These are phyloP conservation scores for Bruguiera gymnorhiza DNA, from an alignment of 345 rosid genomes.

Conservation along the genomic window DNA sequence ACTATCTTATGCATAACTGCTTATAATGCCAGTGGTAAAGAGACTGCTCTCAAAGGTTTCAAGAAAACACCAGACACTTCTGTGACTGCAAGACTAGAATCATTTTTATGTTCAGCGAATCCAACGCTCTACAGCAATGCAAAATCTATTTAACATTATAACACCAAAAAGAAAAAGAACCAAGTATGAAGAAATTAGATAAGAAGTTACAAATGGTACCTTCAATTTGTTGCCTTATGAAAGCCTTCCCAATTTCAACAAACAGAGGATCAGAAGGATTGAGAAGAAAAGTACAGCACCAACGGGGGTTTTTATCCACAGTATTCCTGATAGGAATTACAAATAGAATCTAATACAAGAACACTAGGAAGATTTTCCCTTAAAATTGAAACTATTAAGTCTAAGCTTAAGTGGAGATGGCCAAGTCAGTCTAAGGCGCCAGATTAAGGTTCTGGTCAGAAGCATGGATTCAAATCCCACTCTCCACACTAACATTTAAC, in stretches of 20 bases:
- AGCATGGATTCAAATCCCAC: too few species aligned
- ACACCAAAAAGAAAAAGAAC: not conserved
- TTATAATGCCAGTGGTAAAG: not conserved
- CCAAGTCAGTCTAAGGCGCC: too few species aligned
- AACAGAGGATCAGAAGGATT: constrained; percentile 86
- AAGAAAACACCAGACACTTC: not conserved
- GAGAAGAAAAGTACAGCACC: constrained; percentile 98
- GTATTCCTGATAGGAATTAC: constrained; percentile 65
- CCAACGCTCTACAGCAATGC: not conserved
- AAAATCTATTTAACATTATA: not conserved
- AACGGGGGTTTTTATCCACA: constrained; percentile 70
- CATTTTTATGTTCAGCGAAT: not conserved
- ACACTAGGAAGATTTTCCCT: not conserved
- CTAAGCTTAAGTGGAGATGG: not conserved
- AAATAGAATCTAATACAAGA: constrained; percentile 8
- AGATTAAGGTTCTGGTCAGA: too few species aligned
- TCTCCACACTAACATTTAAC: too few species aligned
- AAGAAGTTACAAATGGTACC: constrained; percentile 34
- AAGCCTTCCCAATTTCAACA: constrained; percentile 80
- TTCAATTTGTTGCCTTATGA: constrained; percentile 65
- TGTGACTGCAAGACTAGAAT: not conserved
- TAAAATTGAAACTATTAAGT: not conserved
- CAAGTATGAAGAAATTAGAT: constrained; percentile 1
- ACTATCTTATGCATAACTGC: not conserved
- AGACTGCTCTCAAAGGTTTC: not conserved